phyloP scores from a whole-genome alignment of 2,329 filamentous ascomycete genomes.

The Meredithiella fracta region DNA sequence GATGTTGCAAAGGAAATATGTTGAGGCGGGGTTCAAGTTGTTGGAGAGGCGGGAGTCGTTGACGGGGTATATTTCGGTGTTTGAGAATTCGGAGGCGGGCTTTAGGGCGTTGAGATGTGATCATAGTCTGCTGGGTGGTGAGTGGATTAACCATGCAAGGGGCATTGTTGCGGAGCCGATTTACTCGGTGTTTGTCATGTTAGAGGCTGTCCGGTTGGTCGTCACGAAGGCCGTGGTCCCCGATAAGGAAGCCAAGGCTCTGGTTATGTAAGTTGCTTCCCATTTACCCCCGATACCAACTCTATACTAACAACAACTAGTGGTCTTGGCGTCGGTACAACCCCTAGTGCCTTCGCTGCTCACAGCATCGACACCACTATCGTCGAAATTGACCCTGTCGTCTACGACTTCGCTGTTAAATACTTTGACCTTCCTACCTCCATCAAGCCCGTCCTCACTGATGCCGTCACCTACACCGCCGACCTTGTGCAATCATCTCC shows the following conservation, averaged over 20 bases:
- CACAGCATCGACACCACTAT: slow-evolving; percentile 88
- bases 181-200: slow-evolving; percentile 89
- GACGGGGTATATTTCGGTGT: slow-evolving; percentile 82
- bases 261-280: slow-evolving; percentile 55
- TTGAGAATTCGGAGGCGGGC: slow-evolving; percentile 54
- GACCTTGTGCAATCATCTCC: slow-evolving; percentile 26
- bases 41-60: slow-evolving; percentile 70
- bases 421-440: slow-evolving; percentile 70
- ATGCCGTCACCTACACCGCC: slow-evolving; percentile 58
- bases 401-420: slow-evolving; percentile 64
- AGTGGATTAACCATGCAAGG: slow-evolving; percentile 53
- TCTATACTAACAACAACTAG: slow-evolving; percentile 25
- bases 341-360: slow-evolving; percentile 66
- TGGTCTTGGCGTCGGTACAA: slow-evolving; percentile 83
- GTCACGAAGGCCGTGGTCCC: slow-evolving; percentile 36
- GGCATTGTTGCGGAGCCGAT: slow-evolving; percentile 61
- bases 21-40: slow-evolving; percentile 51
- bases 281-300: neutral
- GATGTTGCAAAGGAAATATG: slow-evolving; percentile 49
- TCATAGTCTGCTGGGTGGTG: slow-evolving; percentile 81
- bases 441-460: slow-evolving; percentile 63
- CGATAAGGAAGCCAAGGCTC: slow-evolving; percentile 56
- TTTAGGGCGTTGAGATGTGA: slow-evolving; percentile 83
- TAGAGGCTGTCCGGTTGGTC: slow-evolving; percentile 77
- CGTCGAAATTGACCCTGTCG: slow-evolving; percentile 83